These are phyloP conservation scores for Herpetospermum pedunculosum DNA, from an alignment of 306 rosid species.

Conservation along the genomic window DNA sequence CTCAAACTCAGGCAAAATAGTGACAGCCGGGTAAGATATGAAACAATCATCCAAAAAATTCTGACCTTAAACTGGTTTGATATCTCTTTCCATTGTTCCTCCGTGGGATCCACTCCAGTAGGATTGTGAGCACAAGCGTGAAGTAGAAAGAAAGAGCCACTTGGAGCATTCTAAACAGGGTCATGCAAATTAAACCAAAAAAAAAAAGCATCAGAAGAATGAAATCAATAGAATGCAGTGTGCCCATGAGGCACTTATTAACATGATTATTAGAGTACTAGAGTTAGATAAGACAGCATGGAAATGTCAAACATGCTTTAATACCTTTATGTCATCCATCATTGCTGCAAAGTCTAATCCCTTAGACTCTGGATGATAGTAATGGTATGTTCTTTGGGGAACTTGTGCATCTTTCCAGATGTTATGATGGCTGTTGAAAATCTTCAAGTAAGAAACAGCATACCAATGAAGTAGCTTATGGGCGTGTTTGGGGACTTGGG, in stretches of 20 bases:
- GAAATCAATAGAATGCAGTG: background rate
- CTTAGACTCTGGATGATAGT: constrained; percentile 81
- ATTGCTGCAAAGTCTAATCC: constrained; percentile 78
- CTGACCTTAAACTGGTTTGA: constrained; percentile 65
- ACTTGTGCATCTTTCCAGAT: constrained; percentile 95
- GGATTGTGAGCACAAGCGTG: constrained; percentile 99
- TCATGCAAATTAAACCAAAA: constrained; percentile 7
- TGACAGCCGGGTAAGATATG: background rate
- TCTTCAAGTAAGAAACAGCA: constrained; percentile 11
- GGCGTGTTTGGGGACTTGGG: no score
- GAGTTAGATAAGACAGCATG: background rate
- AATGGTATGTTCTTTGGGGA: constrained; percentile 67
- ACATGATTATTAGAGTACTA: background rate
- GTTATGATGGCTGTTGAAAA: constrained; percentile 76
- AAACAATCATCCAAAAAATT: constrained; percentile 5
- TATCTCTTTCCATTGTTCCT: constrained; percentile 91
- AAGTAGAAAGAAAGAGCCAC: constrained; percentile 84
- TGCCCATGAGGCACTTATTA: background rate
- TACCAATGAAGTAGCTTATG: constrained; percentile 2
- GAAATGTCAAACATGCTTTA: background rate
- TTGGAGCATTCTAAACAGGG: constrained; percentile 69
- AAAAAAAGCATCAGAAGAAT: constrained; percentile 12
- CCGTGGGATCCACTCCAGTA: constrained; percentile 92
- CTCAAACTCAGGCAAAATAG: background rate
- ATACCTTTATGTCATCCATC: constrained; percentile 63